Evolutionary conservation across 2,329 filamentous ascomycete genomes (phyloP).

Genomic region (Aureobasidium sp.): DNA sequence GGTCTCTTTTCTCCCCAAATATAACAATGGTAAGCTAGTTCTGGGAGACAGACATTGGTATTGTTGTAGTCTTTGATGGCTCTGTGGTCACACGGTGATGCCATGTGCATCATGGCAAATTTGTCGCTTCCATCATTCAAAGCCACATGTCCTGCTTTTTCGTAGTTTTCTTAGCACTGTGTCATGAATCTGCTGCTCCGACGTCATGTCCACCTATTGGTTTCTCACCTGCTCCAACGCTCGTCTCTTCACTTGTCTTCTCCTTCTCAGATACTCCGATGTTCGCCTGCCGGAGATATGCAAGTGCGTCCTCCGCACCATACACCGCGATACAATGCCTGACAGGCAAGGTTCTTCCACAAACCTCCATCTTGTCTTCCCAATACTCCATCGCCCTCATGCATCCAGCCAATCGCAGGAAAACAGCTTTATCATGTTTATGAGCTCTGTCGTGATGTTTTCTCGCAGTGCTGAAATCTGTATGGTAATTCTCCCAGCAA

Average conservation of each 20-base stretch:
- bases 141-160: not conserved
- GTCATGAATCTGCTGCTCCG: too few species aligned
- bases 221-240: too few species aligned
- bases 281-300: not conserved
- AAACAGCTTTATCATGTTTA: not conserved
- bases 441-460: not conserved
- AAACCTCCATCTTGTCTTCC: not conserved
- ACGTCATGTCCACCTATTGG: too few species aligned
- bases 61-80: too few species aligned
- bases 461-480: not conserved
- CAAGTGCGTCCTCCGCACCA: not conserved
- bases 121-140: not conserved
- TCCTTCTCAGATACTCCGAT: too few species aligned
- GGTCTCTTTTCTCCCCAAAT: too few species aligned
- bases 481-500: not conserved
- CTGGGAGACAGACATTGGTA: too few species aligned
- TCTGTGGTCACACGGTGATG: too few species aligned
- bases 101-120: too few species aligned
- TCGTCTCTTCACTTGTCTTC: too few species aligned
- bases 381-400: not conserved
- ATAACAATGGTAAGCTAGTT: too few species aligned
- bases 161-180: not conserved
- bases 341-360: not conserved
- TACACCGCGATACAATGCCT: not conserved
- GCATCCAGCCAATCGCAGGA: not conserved